phyloP scores from a whole-genome alignment of 1,284 basidiomycete genomes.

The Ceratobasidium sp. region DNA sequence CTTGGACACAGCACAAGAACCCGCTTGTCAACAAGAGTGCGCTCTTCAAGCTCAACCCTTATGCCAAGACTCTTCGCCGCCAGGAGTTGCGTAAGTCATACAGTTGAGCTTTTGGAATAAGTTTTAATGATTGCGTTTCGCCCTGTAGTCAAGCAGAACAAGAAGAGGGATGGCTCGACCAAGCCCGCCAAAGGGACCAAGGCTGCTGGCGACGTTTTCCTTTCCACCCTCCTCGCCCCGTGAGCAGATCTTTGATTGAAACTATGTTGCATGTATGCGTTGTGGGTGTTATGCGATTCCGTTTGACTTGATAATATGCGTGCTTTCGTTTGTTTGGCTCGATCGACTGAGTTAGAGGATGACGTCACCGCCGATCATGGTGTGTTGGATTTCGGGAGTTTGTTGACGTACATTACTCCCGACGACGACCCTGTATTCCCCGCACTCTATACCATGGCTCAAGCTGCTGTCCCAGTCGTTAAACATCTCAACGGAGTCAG shows the following conservation, averaged over 20 bases:
- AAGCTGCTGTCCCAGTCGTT: slow-evolving; percentile 7
- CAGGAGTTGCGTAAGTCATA: slow-evolving; percentile 82
- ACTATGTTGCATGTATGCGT: slow-evolving; percentile 36
- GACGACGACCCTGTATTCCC: slow-evolving; percentile 7
- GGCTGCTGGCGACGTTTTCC: slow-evolving; percentile 87
- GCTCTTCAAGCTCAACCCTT: slow-evolving; percentile 99
- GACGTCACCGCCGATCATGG: not conserved
- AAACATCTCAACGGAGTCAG: slow-evolving; percentile 43
- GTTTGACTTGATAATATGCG: slow-evolving; percentile 19
- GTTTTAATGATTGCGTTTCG: slow-evolving; percentile 15
- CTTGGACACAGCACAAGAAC: slow-evolving; percentile 99
- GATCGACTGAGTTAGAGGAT: not conserved
- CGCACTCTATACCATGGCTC: slow-evolving; percentile 11
- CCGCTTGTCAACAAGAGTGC: slow-evolving; percentile 95
- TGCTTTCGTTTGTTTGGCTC: not conserved
- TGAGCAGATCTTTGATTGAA: slow-evolving; percentile 61
- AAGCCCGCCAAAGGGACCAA: slow-evolving; percentile 72
- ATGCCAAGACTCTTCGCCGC: slow-evolving; percentile 93
- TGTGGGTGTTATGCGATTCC: slow-evolving; percentile 42
- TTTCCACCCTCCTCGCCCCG: slow-evolving; percentile 86
- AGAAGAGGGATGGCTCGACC: slow-evolving; percentile 77
- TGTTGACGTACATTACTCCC: not conserved
- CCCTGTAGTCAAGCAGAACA: slow-evolving; percentile 73
- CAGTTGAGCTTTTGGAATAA: not conserved
- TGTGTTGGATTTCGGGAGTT: not conserved